phyloP scores from a whole-genome alignment of 352 stramenopile species.

The Phytophthora hibernalis region DNA sequence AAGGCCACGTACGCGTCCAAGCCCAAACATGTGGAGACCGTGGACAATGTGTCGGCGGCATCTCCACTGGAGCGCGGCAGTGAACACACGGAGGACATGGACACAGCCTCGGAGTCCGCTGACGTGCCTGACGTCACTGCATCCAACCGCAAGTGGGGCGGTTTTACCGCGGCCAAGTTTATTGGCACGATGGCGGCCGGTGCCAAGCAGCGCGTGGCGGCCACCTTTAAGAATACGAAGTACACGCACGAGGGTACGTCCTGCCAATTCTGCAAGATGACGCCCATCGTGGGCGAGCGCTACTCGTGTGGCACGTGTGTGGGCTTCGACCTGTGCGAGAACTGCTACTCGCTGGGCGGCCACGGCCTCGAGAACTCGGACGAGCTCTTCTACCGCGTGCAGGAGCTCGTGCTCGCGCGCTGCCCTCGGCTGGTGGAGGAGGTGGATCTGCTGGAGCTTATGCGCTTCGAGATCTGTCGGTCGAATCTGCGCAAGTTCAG shows the following conservation, averaged over 20 bases:
- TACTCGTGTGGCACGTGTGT: conserved; percentile 83
- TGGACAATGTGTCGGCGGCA: conserved; percentile 14
- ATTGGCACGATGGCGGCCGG: conserved; percentile 75
- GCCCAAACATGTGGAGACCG: conserved; percentile 41
- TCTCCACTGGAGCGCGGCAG: conserved; percentile 34
- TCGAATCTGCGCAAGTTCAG: conserved; percentile 89
- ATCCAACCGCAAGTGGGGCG: conserved; percentile 61
- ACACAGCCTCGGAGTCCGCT: conserved; percentile 33
- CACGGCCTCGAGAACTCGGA: conserved; percentile 88
- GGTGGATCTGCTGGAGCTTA: conserved; percentile 77
- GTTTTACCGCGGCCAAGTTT: conserved; percentile 69
- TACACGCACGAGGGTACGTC: conserved; percentile 76
- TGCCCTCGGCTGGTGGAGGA: conserved; percentile 69
- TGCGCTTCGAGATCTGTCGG: conserved; percentile 88
- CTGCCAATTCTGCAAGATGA: conserved; percentile 84
- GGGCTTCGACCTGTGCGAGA: conserved; percentile 85
- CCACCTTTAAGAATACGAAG: conserved; percentile 75
- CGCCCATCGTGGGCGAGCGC: conserved; percentile 76
- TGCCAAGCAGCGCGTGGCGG: conserved; percentile 73
- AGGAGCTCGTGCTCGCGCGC: conserved; percentile 76
- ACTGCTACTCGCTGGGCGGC: conserved; percentile 82
- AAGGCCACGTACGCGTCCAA: conserved; percentile 84
- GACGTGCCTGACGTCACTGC: conserved; percentile 22
- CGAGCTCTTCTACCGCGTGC: conserved; percentile 84
- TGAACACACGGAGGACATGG: conserved; percentile 45